These are phyloP conservation scores for Neonectria magnoliae DNA, from an alignment of 2,329 filamentous ascomycete genomes.

Conservation along the genomic window DNA sequence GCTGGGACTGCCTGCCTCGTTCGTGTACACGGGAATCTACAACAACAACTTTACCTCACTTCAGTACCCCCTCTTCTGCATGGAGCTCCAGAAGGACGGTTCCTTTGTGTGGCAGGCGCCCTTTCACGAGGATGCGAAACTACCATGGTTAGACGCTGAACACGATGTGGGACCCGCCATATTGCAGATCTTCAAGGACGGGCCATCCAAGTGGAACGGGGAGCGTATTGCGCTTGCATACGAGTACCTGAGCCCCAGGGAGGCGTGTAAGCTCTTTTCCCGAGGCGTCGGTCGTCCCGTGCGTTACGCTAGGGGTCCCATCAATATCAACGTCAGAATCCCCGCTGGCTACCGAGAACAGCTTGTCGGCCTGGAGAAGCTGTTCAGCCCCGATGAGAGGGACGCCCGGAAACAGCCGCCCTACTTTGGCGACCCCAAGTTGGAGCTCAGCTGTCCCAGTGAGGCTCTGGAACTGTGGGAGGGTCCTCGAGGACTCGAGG, in stretches of 20 bases:
- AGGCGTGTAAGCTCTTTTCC: constrained; percentile 84
- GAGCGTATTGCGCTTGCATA: constrained; percentile 87
- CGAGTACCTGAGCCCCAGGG: constrained; percentile 83
- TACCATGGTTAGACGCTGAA: constrained; percentile 96
- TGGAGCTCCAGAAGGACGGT: constrained; percentile 86
- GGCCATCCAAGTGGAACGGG: constrained; percentile 83
- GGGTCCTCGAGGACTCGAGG: constrained; percentile 87
- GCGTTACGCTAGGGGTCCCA: constrained; percentile 78
- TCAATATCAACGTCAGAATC: constrained; percentile 86
- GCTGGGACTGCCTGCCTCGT: constrained; percentile 85
- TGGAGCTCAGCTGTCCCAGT: constrained; percentile 73
- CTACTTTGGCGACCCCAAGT: constrained; percentile 67
- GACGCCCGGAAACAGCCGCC: constrained; percentile 68
- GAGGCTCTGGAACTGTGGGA: constrained; percentile 89
- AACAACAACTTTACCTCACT: constrained; percentile 99
- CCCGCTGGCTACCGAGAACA: constrained; percentile 90
- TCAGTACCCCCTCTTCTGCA: constrained; percentile 92
- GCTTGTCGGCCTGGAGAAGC: constrained; percentile 73
- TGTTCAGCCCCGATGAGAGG: constrained; percentile 63
- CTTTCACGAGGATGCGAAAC: constrained; percentile 86
- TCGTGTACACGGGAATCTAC: constrained; percentile 96
- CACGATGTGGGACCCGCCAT: constrained; percentile 94
- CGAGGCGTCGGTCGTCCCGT: constrained; percentile 82
- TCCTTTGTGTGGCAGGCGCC: constrained; percentile 94
- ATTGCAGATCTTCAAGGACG: constrained; percentile 95